Percentiles rank a stretch among this genome's conserved stretches.
Evolutionary conservation across 2,329 filamentous ascomycete genomes (phyloP).

Genomic region (Colletotrichum salicis): DNA sequence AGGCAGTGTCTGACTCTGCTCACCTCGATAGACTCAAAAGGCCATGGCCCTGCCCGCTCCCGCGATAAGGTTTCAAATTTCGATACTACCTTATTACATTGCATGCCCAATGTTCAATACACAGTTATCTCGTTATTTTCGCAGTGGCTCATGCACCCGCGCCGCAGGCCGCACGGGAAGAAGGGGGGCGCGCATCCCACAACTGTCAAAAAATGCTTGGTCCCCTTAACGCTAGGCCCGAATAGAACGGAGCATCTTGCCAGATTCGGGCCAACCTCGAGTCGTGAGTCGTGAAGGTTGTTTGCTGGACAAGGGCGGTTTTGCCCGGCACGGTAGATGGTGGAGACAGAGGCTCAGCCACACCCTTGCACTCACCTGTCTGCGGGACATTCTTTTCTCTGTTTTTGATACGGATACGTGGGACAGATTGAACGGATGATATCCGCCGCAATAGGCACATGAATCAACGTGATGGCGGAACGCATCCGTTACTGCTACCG

Average conservation of each 20-base stretch:
- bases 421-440: background rate
- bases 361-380: background rate
- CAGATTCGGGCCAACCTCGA: background rate
- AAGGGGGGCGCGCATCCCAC: background rate
- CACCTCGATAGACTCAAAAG: too few relatives aligned
- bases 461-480: background rate
- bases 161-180: conserved; percentile 1
- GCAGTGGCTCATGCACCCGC: conserved; percentile 11
- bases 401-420: background rate
- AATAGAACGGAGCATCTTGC: background rate
- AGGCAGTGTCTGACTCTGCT: background rate
- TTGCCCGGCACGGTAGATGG: background rate
- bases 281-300: conserved; percentile 14
- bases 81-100: background rate
- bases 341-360: background rate
- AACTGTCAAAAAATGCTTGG: conserved; percentile 5
- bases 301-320: background rate
- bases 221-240: background rate
- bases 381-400: background rate
- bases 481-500: background rate
- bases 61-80: background rate
- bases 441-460: background rate
- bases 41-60: background rate
- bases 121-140: background rate
- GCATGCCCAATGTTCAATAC: background rate